Evolutionary conservation across 1,284 basidiomycete species (phyloP), one percentile per base, ranked within the genome.

Genomic region (Microbotryum silenes-acaulis): DNA sequence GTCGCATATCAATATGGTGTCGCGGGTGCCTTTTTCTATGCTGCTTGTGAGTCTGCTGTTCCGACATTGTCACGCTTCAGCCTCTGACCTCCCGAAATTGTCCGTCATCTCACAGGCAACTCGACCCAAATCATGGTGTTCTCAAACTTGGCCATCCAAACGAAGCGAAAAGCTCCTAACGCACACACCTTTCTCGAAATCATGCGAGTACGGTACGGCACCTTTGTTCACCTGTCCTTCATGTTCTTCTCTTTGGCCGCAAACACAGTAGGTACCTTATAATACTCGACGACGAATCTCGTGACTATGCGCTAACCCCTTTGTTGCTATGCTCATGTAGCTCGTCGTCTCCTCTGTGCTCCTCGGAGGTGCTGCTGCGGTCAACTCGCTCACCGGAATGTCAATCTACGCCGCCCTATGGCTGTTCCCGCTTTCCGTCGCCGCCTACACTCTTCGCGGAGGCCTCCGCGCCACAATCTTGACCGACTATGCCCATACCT

Each of bases 1-100:
- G 84, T 90, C 6, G 87, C 84, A 1, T 93, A 92, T 75, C 87
- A 86, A 73, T 91, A 85, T 71, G 90, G 90, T 71, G 80, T 81
- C 78, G 80, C 82, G 79, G 64, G 81, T 2, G 81, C 83, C 12
- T 85, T 82, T 81, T 85, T 84, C 83, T 86, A 86, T 64, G 85
- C 82, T 37, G 21, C n/a, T 12, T 46, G 50, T 60, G 44, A 49
- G 25, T 57, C 33, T 49, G 18, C 45, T 50, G 27, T 10, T 14
- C 18, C 12, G 56, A 18, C 20, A 3, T 56, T 25, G 14, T 21
- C 21, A 12, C 44, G 33, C 16, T 45, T 18, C 37, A 45, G 33
- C 5, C 37, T 6, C 51, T 53, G 51, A 53, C n/a, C 25, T 51
- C 48, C 12, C 47, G 20, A 47, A 6, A 27, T 33, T 12, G n/a